These are phyloP conservation scores for Fusarium proliferatum DNA, from an alignment of 2,329 filamentous ascomycete genomes.

Conservation along the genomic window DNA sequence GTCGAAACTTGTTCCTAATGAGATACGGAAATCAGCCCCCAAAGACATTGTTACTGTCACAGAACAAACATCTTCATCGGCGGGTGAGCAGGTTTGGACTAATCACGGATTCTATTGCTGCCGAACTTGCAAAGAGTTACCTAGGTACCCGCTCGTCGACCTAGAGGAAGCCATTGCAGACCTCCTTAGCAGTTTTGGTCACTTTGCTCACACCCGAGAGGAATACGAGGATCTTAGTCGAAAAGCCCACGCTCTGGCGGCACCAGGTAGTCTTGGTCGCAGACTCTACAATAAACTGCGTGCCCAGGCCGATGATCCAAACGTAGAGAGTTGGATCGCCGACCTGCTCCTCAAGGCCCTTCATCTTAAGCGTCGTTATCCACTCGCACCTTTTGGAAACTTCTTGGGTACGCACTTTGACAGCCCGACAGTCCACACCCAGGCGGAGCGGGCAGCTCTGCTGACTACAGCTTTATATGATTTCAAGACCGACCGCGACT, in stretches of 20 bases:
- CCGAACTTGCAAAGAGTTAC: background rate
- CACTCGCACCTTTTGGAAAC: slow-evolving; percentile 3
- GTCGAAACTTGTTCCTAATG: background rate
- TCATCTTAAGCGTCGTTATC: slow-evolving; percentile 8
- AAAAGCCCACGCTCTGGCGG: background rate
- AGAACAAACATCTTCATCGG: background rate
- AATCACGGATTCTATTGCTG: slow-evolving; percentile 8
- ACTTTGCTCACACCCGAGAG: slow-evolving; percentile 7
- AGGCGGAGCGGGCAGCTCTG: slow-evolving; percentile 2
- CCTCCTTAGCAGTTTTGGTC: slow-evolving; percentile 1
- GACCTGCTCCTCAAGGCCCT: slow-evolving; percentile 3
- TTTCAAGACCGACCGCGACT: slow-evolving; percentile 2
- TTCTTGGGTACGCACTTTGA: slow-evolving; percentile 11
- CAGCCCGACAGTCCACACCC: background rate
- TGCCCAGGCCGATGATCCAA: background rate
- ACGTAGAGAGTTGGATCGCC: slow-evolving; percentile 9
- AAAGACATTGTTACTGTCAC: background rate
- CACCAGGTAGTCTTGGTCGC: background rate
- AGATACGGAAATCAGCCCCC: background rate
- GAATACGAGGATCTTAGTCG: slow-evolving; percentile 4
- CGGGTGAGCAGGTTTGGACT: background rate
- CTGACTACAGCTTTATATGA: background rate
- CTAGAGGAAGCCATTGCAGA: background rate
- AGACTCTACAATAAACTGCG: slow-evolving; percentile 7
- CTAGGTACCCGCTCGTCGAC: slow-evolving; percentile 9